Base-by-base conservation (phyloP, 148 eudicot genomes). In the Vaccinium corymbosum region DNA sequence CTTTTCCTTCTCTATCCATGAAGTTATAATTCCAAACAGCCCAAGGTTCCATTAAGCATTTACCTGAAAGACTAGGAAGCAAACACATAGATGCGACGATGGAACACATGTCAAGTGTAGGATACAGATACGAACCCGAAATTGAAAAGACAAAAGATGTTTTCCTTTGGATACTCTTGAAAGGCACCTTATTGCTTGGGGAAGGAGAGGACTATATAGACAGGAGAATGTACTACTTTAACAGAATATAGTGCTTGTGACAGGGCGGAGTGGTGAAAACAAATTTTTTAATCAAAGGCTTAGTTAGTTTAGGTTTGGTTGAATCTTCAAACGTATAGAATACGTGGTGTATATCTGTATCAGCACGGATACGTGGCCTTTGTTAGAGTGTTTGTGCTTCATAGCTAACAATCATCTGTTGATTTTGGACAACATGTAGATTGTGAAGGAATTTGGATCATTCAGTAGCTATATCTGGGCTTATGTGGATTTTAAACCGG, bases 391-490 rank as follows among this genome's bases (percentile, higher is more conserved):
- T 68, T 68, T 68, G 42, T 68, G 17, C 38, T 68, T 27, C 73
- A 68, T 68, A 68, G 73, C 16, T 68, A 83, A 75, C 77, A 19
- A 17, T 9, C 82, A 79, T 20, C 22, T 12, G 38, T 20, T 46
- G 35, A 49, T n/a, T 48, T n/a, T 46, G 38, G 7, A 50, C 17
- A 7, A 38, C 52, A 71, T 84, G 81, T 78, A 97, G 99, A 88
- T 97, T 88, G 90, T 83, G 82, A 89, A 82, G 81, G 98, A 95
- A 82, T 88, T 82, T 90, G 99, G 99, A 90, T 95, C 98, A 49
- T 97, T 95, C 81, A 94, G 98, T 81, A 90, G 92, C 89, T 97
- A 90, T 79, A 86, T 95, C 76, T 97, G 99, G 99, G 95, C 91
- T 1, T 92, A 93, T 74, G 90, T 94, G 83, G 90, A 91, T 86